Base-by-base conservation (phyloP, 257 asterid genomes). In the Datura wrightii region DNA sequence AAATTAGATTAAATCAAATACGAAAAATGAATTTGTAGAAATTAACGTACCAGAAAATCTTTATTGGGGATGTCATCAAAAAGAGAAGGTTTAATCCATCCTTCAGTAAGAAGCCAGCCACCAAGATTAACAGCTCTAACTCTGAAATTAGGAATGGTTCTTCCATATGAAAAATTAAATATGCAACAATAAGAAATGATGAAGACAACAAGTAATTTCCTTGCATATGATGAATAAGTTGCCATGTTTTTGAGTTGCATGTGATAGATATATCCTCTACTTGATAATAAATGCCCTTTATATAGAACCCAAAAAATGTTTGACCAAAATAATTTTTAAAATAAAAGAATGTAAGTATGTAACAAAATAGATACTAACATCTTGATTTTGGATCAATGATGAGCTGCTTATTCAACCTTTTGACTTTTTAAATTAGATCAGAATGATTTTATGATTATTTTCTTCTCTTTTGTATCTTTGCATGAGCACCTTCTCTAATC, bases 41-140 rank as follows among this genome's bases (percentile, higher is more conserved):
- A 8, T 11, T 34, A 36, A 86, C 84, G 2, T 52, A 92, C 96
- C 90, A 93, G 65, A 62, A 93, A 86, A 54, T 93, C 95, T 19
- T 79, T 91, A 86, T 93, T 93, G 5, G 92, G 89, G 60, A 93
- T 93, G 84, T 39, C 88, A 24, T 91, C 90, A 78, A 93, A 93
- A 58, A 93, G 92, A 14, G 97, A 91, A 6, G 95, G 97, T 71
- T 91, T 91, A 41, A 91, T 93, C 93, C 97, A 92, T 37, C 94
- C 94, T 89, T 92, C 95, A 0, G 92, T 88, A 8, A 93, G 87
- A 48, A 92, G 92, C 95, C 97, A 93, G 10, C 97, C 95, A 11
- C 97, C 97, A 15, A 93, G 94, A 78, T 89, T 93, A 85, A 93
- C 95, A 19, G 94, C 97, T 46, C 92, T 89, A 82, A 92, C 89